These are phyloP conservation scores for Chalciporus sphaerocephalus DNA, from an alignment of 768 basidiomycete species.

Conservation along the genomic window DNA sequence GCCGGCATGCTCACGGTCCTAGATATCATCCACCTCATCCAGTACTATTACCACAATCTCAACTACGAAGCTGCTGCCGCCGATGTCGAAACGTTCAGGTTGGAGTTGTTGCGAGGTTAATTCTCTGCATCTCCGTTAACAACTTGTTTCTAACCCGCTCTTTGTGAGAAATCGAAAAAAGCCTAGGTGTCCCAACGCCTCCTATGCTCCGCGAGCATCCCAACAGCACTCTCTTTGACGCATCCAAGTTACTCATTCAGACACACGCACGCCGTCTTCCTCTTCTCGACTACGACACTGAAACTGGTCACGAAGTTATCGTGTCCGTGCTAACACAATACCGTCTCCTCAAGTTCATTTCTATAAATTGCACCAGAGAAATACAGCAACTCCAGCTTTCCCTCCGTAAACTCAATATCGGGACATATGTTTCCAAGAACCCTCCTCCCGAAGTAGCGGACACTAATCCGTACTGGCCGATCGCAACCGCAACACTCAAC, in stretches of 20 bases:
- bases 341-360: slow-evolving; percentile 95
- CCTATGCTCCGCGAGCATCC: slow-evolving; percentile 89
- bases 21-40: slow-evolving; percentile 98
- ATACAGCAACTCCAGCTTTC: slow-evolving; percentile 76
- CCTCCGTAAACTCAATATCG: slow-evolving; percentile 84
- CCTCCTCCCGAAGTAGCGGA: slow-evolving; percentile 43
- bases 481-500: slow-evolving; percentile 84
- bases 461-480: slow-evolving; percentile 77
- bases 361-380: slow-evolving; percentile 90
- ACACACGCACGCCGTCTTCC: slow-evolving; percentile 95
- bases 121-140: slow-evolving; percentile 13
- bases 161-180: slow-evolving; percentile 82
- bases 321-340: slow-evolving; percentile 97
- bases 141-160: slow-evolving; percentile 1
- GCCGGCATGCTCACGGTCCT: slow-evolving; percentile 99
- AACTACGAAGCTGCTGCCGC: slow-evolving; percentile 79
- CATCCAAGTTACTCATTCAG: slow-evolving; percentile 83
- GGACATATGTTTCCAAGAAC: slow-evolving; percentile 76
- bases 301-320: slow-evolving; percentile 93
- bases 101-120: slow-evolving; percentile 85
- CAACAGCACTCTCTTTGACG: slow-evolving; percentile 81
- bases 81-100: slow-evolving; percentile 88
- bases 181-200: slow-evolving; percentile 86
- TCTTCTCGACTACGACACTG: slow-evolving; percentile 86
- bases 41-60: slow-evolving; percentile 89